Percentiles rank a stretch among this genome's conserved stretches.
Conservation (phyloP, 495 filamentous ascomycete species). For the Bathelium albidoporum region DNA sequence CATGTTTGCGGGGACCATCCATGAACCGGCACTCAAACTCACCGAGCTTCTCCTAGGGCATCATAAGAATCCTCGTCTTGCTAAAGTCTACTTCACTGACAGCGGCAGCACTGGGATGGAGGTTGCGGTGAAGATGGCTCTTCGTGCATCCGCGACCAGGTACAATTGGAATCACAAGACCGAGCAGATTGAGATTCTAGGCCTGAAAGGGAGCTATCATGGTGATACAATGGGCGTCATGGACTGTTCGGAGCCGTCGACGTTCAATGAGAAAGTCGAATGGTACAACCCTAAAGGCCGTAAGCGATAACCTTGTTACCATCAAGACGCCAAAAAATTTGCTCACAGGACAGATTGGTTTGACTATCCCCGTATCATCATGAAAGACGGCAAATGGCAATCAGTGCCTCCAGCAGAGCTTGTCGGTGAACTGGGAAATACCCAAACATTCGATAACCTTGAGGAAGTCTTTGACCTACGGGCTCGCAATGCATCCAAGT, state of each 20-base stretch:
- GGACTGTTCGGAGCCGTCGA: conserved; percentile 64
- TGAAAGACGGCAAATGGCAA: conserved; percentile 52
- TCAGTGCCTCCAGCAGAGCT: conserved; percentile 44
- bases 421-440: conserved; percentile 36
- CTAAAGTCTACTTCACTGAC: conserved; percentile 65
- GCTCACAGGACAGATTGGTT: conserved; percentile 46
- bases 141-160: conserved; percentile 49
- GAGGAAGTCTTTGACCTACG: conserved; percentile 52
- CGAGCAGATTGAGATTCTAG: conserved; percentile 52
- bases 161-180: conserved; percentile 46
- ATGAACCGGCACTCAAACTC: conserved; percentile 58
- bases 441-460: conserved; percentile 40
- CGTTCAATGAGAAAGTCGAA: conserved; percentile 63
- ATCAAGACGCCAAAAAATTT: not conserved
- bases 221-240: conserved; percentile 76
- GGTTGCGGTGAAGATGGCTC: conserved; percentile 70
- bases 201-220: conserved; percentile 67
- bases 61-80: conserved; percentile 48
- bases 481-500: conserved; percentile 37
- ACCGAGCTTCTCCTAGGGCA: conserved; percentile 48
- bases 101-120: conserved; percentile 73
- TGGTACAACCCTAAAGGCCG: conserved; percentile 63
- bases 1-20: conserved; percentile 66
- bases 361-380: conserved; percentile 58
- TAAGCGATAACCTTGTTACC: not conserved